phyloP scores from a whole-genome alignment of 2,329 filamentous ascomycete species.

The Ceratocystis lukuohia region DNA sequence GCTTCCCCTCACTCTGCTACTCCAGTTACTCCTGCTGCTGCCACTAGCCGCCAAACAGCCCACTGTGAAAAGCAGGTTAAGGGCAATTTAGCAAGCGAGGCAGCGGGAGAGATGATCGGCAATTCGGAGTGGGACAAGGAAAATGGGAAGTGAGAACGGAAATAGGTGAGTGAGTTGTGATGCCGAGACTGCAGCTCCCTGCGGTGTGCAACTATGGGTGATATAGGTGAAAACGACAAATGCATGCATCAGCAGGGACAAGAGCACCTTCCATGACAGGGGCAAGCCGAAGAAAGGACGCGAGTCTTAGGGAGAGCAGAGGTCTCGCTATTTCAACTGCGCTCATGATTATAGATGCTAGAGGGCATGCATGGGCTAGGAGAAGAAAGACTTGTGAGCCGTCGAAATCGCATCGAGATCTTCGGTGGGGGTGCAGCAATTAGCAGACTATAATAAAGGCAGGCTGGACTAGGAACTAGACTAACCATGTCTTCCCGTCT shows the following conservation, averaged over 20 bases:
- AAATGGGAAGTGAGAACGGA: not conserved
- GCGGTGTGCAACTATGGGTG: not conserved
- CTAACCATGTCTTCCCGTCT: not conserved
- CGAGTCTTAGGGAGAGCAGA: not conserved
- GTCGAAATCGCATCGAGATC: too few relatives aligned
- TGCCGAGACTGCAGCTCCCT: too few relatives aligned
- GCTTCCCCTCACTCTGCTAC: too few relatives aligned
- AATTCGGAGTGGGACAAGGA: not conserved
- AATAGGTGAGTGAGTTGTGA: not conserved
- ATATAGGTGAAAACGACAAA: not conserved
- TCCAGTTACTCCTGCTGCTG: too few relatives aligned
- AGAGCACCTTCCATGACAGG: not conserved
- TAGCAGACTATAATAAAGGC: not conserved
- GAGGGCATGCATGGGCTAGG: not conserved
- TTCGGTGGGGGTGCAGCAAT: too few relatives aligned
- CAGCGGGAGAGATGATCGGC: not conserved
- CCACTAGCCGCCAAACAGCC: too few relatives aligned
- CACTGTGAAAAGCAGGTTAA: not conserved
- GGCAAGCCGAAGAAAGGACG: not conserved
- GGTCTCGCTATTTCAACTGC: not conserved
- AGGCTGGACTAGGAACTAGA: not conserved
- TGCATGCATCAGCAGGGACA: not conserved
- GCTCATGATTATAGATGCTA: not conserved
- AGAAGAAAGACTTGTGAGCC: too few relatives aligned
- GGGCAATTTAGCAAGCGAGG: not conserved